Evolutionary conservation across 2,329 filamentous ascomycete species (phyloP).

Genomic region (Cercospora beticola): DNA sequence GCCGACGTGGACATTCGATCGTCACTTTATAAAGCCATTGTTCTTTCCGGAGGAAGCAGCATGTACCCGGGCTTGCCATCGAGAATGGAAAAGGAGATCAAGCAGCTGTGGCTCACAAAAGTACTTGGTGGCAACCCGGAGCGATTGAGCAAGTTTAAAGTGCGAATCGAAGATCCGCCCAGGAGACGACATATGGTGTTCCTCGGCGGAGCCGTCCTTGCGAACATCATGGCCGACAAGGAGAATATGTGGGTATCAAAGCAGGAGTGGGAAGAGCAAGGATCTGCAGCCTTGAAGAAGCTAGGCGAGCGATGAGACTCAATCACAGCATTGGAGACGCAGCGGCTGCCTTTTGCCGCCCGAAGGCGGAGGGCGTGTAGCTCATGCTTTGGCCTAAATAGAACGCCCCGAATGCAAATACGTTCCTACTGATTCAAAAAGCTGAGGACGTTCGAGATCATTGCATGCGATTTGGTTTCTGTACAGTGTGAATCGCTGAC

Average conservation of each 20-base stretch:
- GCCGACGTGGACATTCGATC: constrained; percentile 93
- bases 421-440: neutral
- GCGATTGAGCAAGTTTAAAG: constrained; percentile 96
- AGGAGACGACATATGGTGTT: constrained; percentile 99
- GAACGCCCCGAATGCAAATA: neutral
- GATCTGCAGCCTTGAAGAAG: constrained; percentile 81
- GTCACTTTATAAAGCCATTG: constrained; percentile 94
- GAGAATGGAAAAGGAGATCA: constrained; percentile 94
- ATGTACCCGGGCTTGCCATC: constrained; percentile 98
- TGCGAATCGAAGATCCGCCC: constrained; percentile 96
- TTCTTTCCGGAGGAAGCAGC: constrained; percentile 92
- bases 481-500: neutral
- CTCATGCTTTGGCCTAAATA: neutral
- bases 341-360: neutral
- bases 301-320: constrained; percentile 71
- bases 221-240: constrained; percentile 99
- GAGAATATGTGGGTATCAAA: constrained; percentile 99
- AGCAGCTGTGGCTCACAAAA: constrained; percentile 95
- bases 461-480: neutral
- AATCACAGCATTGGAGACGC: neutral
- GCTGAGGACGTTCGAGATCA: neutral
- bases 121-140: constrained; percentile 90
- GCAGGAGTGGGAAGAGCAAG: constrained; percentile 95
- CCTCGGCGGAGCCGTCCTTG: constrained; percentile 89
- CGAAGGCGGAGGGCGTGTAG: neutral